Conservation (phyloP, 352 stramenopile species). For the Aphanomyces astaci region DNA sequence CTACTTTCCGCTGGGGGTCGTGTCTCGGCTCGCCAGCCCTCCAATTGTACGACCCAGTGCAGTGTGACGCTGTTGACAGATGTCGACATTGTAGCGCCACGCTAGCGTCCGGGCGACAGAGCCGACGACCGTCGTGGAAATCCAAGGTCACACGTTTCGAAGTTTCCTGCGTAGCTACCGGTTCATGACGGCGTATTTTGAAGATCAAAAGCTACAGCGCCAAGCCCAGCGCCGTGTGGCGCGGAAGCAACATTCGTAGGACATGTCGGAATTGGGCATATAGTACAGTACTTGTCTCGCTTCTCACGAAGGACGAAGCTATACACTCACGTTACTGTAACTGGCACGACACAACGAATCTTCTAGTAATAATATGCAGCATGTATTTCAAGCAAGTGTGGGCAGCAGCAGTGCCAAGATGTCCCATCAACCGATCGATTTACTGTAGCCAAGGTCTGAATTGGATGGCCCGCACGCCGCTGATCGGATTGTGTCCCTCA, state of each 20-base stretch:
- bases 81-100: constrained; percentile 29
- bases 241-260: background rate
- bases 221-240: background rate
- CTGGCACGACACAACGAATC: background rate
- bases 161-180: constrained; percentile 79
- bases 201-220: constrained; percentile 55
- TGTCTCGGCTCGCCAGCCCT: constrained; percentile 50
- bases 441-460: too few relatives aligned
- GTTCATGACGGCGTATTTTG: constrained; percentile 74
- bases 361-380: too few relatives aligned
- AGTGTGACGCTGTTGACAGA: background rate
- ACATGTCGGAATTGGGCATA: too few relatives aligned
- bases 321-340: background rate
- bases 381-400: too few relatives aligned
- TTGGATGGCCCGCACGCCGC: too few relatives aligned
- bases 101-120: constrained; percentile 63
- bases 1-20: constrained; percentile 76
- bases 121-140: constrained; percentile 65
- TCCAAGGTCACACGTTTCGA: constrained; percentile 70
- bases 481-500: too few relatives aligned
- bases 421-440: too few relatives aligned
- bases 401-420: too few relatives aligned
- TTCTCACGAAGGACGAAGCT: too few relatives aligned
- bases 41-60: background rate
- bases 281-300: too few relatives aligned